phyloP scores from a whole-genome alignment of 2,329 filamentous ascomycete genomes.

The Dothiorella sarmentorum region DNA sequence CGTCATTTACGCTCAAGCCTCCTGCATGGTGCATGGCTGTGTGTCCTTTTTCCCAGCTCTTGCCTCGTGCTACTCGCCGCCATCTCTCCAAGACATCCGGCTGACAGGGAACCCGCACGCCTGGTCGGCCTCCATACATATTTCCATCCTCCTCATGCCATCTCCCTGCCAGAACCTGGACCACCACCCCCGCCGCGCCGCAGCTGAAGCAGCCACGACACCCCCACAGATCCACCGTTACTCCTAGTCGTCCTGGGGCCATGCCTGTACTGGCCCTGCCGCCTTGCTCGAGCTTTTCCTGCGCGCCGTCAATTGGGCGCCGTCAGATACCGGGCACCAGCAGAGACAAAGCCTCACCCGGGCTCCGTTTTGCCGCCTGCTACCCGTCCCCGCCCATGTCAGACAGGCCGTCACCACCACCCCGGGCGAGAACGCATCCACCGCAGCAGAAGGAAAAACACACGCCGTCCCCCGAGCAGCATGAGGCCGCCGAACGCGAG shows the following conservation, averaged over 20 bases:
- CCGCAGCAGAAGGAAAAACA: slow-evolving; percentile 18
- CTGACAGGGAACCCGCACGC: slow-evolving; percentile 13
- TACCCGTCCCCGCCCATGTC: slow-evolving; percentile 53
- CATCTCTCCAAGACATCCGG: slow-evolving; percentile 16
- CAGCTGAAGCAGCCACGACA: slow-evolving; percentile 12
- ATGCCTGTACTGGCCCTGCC: slow-evolving; percentile 42
- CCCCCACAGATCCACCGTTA: slow-evolving; percentile 8
- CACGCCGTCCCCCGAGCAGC: slow-evolving; percentile 14
- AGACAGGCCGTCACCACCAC: slow-evolving; percentile 45
- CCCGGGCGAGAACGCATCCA: slow-evolving; percentile 23
- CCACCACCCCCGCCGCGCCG: slow-evolving; percentile 7
- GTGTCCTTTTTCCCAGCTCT: slow-evolving; percentile 15
- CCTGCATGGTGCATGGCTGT: slow-evolving; percentile 16
- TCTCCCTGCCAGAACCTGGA: slow-evolving; percentile 7
- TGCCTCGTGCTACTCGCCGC: slow-evolving; percentile 15
- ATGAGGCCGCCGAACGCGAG: slow-evolving; percentile 8
- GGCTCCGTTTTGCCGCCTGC: slow-evolving; percentile 25
- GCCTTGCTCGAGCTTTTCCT: slow-evolving; percentile 29
- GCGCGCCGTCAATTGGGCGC: slow-evolving; percentile 36
- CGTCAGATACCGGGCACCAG: slow-evolving; percentile 23
- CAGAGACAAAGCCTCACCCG: slow-evolving; percentile 12
- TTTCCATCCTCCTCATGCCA: slow-evolving; percentile 12
- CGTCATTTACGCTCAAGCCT: slow-evolving; percentile 14
- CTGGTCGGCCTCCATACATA: too few relatives aligned
- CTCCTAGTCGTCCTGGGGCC: slow-evolving; percentile 17